Base-by-base conservation (phyloP, 495 filamentous ascomycete genomes). In the Aspergillus baeticus region DNA sequence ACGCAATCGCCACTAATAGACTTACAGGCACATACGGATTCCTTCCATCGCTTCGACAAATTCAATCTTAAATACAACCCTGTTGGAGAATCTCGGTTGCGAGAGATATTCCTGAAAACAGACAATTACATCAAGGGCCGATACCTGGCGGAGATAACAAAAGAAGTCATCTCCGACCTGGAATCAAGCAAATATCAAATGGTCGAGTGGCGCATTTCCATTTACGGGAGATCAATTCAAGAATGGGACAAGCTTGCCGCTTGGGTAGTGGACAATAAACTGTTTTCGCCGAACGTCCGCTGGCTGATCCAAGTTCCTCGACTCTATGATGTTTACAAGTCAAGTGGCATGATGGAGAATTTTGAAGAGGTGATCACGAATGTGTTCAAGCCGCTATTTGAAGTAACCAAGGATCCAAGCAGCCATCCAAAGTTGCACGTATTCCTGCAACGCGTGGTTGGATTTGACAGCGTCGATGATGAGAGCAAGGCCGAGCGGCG, bases 11-110 rank as follows among this genome's bases (percentile, higher is more conserved):
- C 45, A 21, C 58, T 62, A 57, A 63, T 33, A 8, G 7, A 35
- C 29, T 38, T 39, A 23, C 62, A 93, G 89, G 93, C 94, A 31
- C 94, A 98, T 64, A 97, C 90, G 3, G 94, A 98, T 72, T 94
- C 92, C 3, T 98, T 98, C 74, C 94, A 98, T 69, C 90, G 94
- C 0, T 98, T 98, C 67, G 94, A 98, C 75, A 98, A 98, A 70
- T 98, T 98, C 80, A 98, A 98, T 65, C 79, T 98, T 21, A 98
- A 98, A 67, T 98, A 98, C 66, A 98, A 98, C 64, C 94, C 94
- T 2, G 88, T 98, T 36, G 94, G 94, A 26, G 94, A 98, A 70
- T 98, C 95, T 18, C 85, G 94, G 34, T 76, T 98, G 39, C 86
- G 94, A 56, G 95, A 92, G 34, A 98, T 98, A 60, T 98, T 98